Percentiles rank a stretch among this genome's conserved stretches.
Evolutionary conservation across 371 early-diverging fungal species (phyloP).

Genomic region (Mucor indicus): DNA sequence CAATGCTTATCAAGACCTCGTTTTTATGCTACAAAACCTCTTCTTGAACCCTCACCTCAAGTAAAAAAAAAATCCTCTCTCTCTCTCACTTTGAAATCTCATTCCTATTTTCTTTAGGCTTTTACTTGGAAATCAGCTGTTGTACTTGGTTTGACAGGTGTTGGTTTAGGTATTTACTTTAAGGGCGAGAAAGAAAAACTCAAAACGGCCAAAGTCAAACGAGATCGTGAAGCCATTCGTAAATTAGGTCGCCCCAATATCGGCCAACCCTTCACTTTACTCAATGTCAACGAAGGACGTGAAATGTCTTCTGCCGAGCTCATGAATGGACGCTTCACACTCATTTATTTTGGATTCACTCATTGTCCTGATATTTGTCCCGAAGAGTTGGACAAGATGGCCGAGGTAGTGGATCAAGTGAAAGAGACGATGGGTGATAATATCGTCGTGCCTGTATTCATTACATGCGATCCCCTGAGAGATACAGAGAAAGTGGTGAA

Average conservation of each 20-base stretch:
- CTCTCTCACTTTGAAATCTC: too few relatives aligned
- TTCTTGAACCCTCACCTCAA: too few relatives aligned
- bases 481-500: constrained; percentile 79
- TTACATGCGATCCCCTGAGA: constrained; percentile 91
- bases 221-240: constrained; percentile 27
- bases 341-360: constrained; percentile 98
- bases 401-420: constrained; percentile 75
- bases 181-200: constrained; percentile 61
- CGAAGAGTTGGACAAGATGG: constrained; percentile 97
- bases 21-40: too few relatives aligned
- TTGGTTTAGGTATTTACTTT: constrained; percentile 59
- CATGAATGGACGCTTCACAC: constrained; percentile 66
- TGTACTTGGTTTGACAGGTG: constrained; percentile 57
- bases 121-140: constrained; percentile 50
- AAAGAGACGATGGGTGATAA: constrained; percentile 17
- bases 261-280: constrained; percentile 89
- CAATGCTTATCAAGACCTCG: too few relatives aligned
- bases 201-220: constrained; percentile 32
- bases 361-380: constrained; percentile 99
- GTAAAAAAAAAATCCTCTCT: too few relatives aligned
- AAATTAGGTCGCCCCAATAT: constrained; percentile 77
- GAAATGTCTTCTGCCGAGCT: constrained; percentile 13
- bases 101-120: constrained; percentile 17
- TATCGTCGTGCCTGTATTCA: constrained; percentile 77
- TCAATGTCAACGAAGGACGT: constrained; percentile 62